phyloP scores from a whole-genome alignment of 2,329 filamentous ascomycete species.

The Dryadomyces sulphureus region DNA sequence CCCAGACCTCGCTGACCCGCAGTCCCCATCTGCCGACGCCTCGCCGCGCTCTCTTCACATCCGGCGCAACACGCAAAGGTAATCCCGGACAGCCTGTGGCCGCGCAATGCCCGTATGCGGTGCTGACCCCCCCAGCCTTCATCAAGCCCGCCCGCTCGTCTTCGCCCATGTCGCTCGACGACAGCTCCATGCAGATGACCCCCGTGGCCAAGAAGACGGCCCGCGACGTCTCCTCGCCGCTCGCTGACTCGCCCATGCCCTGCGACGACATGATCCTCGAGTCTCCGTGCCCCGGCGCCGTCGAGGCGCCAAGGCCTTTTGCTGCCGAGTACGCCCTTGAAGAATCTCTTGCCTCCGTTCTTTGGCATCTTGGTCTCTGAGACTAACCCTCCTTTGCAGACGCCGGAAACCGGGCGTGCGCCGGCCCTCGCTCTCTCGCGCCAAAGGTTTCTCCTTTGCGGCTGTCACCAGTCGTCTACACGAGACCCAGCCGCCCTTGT shows the following conservation, averaged over 20 bases:
- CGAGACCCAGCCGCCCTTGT: slow-evolving; percentile 55
- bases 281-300: slow-evolving; percentile 25
- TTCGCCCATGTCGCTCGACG: slow-evolving; percentile 55
- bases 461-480: slow-evolving; percentile 44
- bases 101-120: too few relatives aligned
- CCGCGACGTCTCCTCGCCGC: slow-evolving; percentile 51
- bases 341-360: slow-evolving; percentile 5
- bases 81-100: slow-evolving; percentile 15
- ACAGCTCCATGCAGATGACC: slow-evolving; percentile 85
- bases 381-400: slow-evolving; percentile 22
- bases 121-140: slow-evolving; percentile 33
- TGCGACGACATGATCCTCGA: slow-evolving; percentile 36
- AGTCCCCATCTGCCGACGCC: slow-evolving; percentile 76
- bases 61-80: slow-evolving; percentile 46
- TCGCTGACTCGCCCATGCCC: slow-evolving; percentile 48
- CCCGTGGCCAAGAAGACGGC: slow-evolving; percentile 72
- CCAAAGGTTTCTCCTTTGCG: slow-evolving; percentile 61
- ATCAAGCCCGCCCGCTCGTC: slow-evolving; percentile 77
- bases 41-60: slow-evolving; percentile 70
- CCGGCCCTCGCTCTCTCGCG: slow-evolving; percentile 59
- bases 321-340: slow-evolving; percentile 31
- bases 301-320: slow-evolving; percentile 1
- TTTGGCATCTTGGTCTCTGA: not conserved
- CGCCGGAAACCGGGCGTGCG: slow-evolving; percentile 50
- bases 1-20: slow-evolving; percentile 5